Evolutionary conservation across 1,284 basidiomycete species (phyloP).

Genomic region (Tylopilus sp.): DNA sequence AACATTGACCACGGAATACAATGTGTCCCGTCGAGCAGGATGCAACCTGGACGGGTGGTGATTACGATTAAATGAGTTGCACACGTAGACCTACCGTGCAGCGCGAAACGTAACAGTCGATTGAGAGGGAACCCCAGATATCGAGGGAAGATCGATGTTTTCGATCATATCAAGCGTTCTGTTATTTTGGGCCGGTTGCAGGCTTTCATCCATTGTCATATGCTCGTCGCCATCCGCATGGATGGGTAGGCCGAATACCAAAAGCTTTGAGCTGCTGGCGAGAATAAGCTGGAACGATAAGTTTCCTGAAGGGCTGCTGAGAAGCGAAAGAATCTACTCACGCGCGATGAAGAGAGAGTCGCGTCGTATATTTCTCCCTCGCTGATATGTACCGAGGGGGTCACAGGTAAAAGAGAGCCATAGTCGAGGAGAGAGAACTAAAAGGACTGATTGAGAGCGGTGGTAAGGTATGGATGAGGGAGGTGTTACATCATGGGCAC

Average conservation of each 20-base stretch:
- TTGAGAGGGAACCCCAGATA: conserved; percentile 44
- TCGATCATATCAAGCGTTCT: conserved; percentile 44
- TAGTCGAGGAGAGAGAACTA: conserved; percentile 69
- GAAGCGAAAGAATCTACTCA: conserved; percentile 30
- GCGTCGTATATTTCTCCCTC: conserved; percentile 76
- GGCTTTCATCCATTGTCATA: conserved; percentile 39
- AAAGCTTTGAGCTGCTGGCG: conserved; percentile 57
- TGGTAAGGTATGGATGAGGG: background rate
- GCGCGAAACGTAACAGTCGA: conserved; percentile 64
- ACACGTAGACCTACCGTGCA: conserved; percentile 48
- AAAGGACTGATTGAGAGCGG: conserved; percentile 16
- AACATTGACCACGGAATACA: conserved; percentile 79
- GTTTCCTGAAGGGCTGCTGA: conserved; percentile 4
- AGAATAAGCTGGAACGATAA: conserved; percentile 51
- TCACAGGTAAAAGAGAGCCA: conserved; percentile 55
- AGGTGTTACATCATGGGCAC: conserved; percentile 53
- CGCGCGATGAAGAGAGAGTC: conserved; percentile 52
- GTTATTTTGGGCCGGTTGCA: conserved; percentile 5
- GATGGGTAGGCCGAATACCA: conserved; percentile 52
- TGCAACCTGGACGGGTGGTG: conserved; percentile 51
- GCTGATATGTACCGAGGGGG: conserved; percentile 44
- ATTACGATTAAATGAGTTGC: conserved; percentile 2
- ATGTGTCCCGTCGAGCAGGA: conserved; percentile 45
- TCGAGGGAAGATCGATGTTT: conserved; percentile 52
- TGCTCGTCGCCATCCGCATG: conserved; percentile 6